Percentiles rank a stretch among this genome's conserved stretches.
Evolutionary conservation across 768 basidiomycete genomes (phyloP).

Genomic region (Tephrocybe sp.): DNA sequence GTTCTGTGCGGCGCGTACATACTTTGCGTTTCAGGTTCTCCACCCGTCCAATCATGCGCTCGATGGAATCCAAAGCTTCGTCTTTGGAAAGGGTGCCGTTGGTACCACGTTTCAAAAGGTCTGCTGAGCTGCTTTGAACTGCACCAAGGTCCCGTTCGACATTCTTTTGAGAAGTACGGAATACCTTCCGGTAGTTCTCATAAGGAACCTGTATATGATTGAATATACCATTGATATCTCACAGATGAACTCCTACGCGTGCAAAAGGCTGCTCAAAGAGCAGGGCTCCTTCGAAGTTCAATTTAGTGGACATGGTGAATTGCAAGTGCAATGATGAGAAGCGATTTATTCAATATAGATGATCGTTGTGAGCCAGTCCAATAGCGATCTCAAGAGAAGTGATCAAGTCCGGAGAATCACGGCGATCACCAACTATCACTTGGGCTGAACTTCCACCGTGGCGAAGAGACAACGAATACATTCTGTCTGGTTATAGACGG

Average conservation of each 20-base stretch:
- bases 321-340: too few species aligned
- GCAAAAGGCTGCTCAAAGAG: conserved; percentile 86
- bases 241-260: conserved; percentile 38
- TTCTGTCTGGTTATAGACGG: conserved; percentile 68
- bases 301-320: conserved; percentile 44
- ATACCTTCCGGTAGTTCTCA: conserved; percentile 87
- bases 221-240: conserved; percentile 2
- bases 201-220: conserved; percentile 66
- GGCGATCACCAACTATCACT: conserved; percentile 26
- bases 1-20: conserved; percentile 38
- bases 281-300: conserved; percentile 70
- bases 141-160: conserved; percentile 76
- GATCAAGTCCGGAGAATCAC: background rate
- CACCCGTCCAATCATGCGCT: conserved; percentile 73
- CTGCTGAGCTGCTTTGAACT: conserved; percentile 53
- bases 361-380: too few species aligned
- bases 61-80: conserved; percentile 59
- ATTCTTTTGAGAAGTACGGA: conserved; percentile 75
- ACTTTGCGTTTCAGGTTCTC: conserved; percentile 90
- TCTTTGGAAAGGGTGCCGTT: conserved; percentile 38
- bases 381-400: too few species aligned
- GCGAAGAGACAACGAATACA: conserved; percentile 75
- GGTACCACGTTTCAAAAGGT: conserved; percentile 51
- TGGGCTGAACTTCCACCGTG: conserved; percentile 66
- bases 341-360: too few species aligned